Evolutionary conservation across 2,329 filamentous ascomycete genomes (phyloP), one percentile per base, ranked within the genome.

Genomic region (Fusarium piperis): DNA sequence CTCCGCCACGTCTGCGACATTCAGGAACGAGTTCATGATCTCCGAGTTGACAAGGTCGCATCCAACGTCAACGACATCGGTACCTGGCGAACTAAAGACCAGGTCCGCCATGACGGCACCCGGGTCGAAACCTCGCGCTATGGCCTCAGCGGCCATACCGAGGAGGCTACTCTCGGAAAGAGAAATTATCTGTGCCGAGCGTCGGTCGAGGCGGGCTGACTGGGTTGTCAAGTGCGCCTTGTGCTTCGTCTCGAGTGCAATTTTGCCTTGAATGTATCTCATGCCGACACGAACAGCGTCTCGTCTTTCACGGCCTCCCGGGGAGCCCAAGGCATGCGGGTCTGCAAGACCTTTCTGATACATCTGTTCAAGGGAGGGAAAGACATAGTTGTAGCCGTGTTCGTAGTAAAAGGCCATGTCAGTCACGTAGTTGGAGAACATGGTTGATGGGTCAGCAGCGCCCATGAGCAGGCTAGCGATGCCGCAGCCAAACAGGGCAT

Each of bases 341-440:
- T 74, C 73, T 6, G 46, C 9, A 3, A 74, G 48, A 3, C 73
- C 72, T 28, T 62, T 70, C 18, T 75, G 61, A 11, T 74, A 16
- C 2, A 74, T 59, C 1, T 71, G 63, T 13, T 74, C 73, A 3
- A 74, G 68, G 12, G 68, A 65, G 2, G 72, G 72, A 4, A 74
- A 74, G n/a, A 74, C 70, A 11, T 74, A 75, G 63, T 74, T 74
- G 61, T 74, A 74, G 11, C 73, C 73, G 33, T 74, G 73, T 32
- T 74, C 73, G 28, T 74, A 74, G 61, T 74, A 74, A 2, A 74
- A 74, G 0, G 68, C 73, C 73, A 74, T 74, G 44, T 74, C 73
- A 0, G 73, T 74, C 3, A 75, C 70, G 20, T 74, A 74, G 44
- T 74, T 74, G 35, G 73, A 75, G 59, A 74, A 74, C 73, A 75